Evolutionary conservation across 2,329 filamentous ascomycete species (phyloP).

Genomic region (Aspergillus pseudonomiae): DNA sequence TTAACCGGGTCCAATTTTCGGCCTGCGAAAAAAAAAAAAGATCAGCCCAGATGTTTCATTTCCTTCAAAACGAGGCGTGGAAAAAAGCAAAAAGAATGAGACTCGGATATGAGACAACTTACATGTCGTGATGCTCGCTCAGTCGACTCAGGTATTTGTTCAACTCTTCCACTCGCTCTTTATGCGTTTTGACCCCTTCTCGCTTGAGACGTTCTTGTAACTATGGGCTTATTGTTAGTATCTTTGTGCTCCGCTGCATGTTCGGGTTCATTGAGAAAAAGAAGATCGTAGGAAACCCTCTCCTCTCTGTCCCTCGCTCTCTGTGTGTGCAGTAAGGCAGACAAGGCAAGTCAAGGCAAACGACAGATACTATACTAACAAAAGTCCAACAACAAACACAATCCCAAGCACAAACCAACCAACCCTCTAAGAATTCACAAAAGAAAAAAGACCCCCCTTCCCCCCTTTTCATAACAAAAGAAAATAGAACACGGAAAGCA

Average conservation of each 20-base stretch:
- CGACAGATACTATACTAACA: background rate
- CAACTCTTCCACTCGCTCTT: slow-evolving; percentile 91
- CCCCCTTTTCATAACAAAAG: background rate
- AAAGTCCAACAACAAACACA: background rate
- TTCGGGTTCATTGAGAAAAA: no score
- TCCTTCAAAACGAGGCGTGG: background rate
- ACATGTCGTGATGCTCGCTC: slow-evolving; percentile 98
- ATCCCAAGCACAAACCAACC: background rate
- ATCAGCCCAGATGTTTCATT: background rate
- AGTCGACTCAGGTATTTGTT: slow-evolving; percentile 90
- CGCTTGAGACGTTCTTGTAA: slow-evolving; percentile 78
- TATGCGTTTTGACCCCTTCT: slow-evolving; percentile 93
- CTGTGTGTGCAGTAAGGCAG: background rate
- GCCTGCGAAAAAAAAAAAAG: slow-evolving; percentile 28
- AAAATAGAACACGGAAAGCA: slow-evolving; percentile 6
- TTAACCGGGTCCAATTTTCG: slow-evolving; percentile 47
- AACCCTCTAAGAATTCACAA: background rate
- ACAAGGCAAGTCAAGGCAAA: background rate
- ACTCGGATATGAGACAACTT: slow-evolving; percentile 26
- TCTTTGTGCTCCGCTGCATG: no score
- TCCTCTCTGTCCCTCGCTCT: no score
- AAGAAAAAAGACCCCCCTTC: no score
- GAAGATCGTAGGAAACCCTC: no score
- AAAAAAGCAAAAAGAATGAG: background rate
- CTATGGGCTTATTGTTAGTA: slow-evolving; percentile 47